These are phyloP conservation scores for Byssothecium circinans DNA, from an alignment of 2,329 filamentous ascomycete genomes.

Conservation along the genomic window DNA sequence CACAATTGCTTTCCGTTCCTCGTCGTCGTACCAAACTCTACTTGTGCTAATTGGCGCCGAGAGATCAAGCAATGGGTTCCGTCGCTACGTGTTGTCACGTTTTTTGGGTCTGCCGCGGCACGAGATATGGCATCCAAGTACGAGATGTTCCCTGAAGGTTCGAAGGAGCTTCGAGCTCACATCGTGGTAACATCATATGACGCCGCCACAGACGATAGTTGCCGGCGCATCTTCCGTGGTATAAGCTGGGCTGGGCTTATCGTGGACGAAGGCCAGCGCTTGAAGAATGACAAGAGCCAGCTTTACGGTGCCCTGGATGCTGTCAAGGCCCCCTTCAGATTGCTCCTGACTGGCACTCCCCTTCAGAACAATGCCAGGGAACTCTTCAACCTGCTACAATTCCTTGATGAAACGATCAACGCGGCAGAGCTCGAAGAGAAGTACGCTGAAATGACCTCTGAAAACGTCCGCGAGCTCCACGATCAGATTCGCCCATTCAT, in stretches of 20 bases:
- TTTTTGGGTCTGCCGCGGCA: slow-evolving; percentile 76
- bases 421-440: slow-evolving; percentile 74
- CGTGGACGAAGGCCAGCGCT: slow-evolving; percentile 90
- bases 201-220: slow-evolving; percentile 73
- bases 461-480: slow-evolving; percentile 80
- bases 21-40: slow-evolving; percentile 90
- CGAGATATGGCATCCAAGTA: slow-evolving; percentile 77
- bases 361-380: slow-evolving; percentile 95
- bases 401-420: slow-evolving; percentile 73
- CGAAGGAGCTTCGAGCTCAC: slow-evolving; percentile 76
- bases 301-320: slow-evolving; percentile 74
- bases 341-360: slow-evolving; percentile 85
- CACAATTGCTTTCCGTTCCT: slow-evolving; percentile 86
- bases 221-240: slow-evolving; percentile 64
- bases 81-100: slow-evolving; percentile 82
- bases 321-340: slow-evolving; percentile 78
- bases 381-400: slow-evolving; percentile 94
- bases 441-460: slow-evolving; percentile 76
- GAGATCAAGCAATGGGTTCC: slow-evolving; percentile 96
- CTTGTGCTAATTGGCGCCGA: slow-evolving; percentile 94
- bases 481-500: slow-evolving; percentile 76
- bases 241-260: slow-evolving; percentile 86
- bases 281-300: slow-evolving; percentile 88
- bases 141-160: slow-evolving; percentile 75
- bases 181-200: slow-evolving; percentile 96